A percentile compares a stretch with the other conserved stretches of the same genome.
phyloP scores from a whole-genome alignment of 805 yeast genomes.

The Yamadazyma insecticola region DNA sequence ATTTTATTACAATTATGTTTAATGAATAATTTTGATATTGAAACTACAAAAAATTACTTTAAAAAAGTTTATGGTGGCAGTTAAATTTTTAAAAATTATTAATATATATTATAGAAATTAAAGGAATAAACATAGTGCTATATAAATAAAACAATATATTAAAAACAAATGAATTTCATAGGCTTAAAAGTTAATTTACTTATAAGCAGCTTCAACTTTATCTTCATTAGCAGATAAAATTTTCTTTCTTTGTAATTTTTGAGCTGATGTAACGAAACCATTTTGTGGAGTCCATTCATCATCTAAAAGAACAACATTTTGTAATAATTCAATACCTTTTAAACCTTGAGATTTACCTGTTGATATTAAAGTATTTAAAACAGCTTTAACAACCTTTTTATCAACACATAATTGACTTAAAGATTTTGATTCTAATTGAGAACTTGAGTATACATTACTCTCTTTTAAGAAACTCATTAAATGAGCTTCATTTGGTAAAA shows the following conservation, averaged over 20 bases:
- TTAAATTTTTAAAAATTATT: conserved; percentile 2
- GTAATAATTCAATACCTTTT: conserved; percentile 77
- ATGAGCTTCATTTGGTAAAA: conserved; percentile 72
- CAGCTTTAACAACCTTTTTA: conserved; percentile 48
- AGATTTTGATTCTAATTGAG: conserved; percentile 40
- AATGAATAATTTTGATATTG: conserved; percentile 31
- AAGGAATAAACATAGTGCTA: no score
- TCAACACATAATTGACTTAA: conserved; percentile 52
- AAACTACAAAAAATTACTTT: conserved; percentile 42
- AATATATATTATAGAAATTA: no score
- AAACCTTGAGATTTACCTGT: conserved; percentile 83
- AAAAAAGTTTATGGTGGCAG: conserved; percentile 51
- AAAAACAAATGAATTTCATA: neutral
- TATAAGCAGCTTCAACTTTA: conserved; percentile 63
- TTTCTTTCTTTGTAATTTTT: conserved; percentile 90
- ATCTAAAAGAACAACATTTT: conserved; percentile 72
- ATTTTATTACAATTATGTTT: conserved; percentile 55
- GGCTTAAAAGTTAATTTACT: conserved; percentile 2
- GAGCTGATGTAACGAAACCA: conserved; percentile 92
- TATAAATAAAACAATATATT: neutral
- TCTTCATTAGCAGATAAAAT: conserved; percentile 67
- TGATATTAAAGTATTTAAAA: conserved; percentile 54
- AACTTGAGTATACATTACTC: conserved; percentile 44
- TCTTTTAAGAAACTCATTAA: conserved; percentile 54
- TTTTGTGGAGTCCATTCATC: conserved; percentile 98